Evolutionary conservation across 139 green algal genomes (phyloP), one percentile per base, ranked within the genome.

Genomic region (Tetradesmus obliquus): DNA sequence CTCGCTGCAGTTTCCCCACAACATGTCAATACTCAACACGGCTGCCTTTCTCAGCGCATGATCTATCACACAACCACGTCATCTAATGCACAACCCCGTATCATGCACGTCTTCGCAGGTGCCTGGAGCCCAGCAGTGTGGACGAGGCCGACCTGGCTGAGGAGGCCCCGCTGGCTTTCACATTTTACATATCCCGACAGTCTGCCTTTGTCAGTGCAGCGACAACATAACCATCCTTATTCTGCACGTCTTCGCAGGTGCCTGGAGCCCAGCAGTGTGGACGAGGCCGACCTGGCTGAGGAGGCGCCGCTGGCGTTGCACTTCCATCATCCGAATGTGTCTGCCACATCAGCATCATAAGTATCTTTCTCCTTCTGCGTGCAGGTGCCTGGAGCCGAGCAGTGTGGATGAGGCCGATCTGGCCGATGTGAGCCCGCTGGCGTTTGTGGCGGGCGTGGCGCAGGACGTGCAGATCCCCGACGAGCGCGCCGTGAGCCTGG

Each of bases 401-500:
- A n/a, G 69, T 84, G 79, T 91, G 87, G 58, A 57, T 45, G 82
- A 85, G 66, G 45, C 51, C 7, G 22, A 55, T 2, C 9, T 58
- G 24, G 76, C 84, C 0, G 89, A 90, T 54, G 74, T 55, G 8
- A 88, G 15, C 10, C 45, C 17, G 32, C 86, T 79, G 45, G 19
- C 87, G 55, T 94, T 94, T 62, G 62, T 94, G 24, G 69, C 87
- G 10, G 88, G 83, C 1, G 80, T 96, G 8, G 91, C 94, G 15
- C 9, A 22, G 22, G 93, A 94, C 85, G 20, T 96, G 24, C 86
- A 92, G 32, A 76, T 93, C 19, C 82, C 92, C 55, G 90, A 94
- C 2, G 81, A 92, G 87, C 90, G 91, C 20, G 94, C 94, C 20
- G 87, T 94, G 58, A 76, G 54, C 15, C 58, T 93, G 10, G 80